phyloP scores from a whole-genome alignment of 306 rosid species.

The Comarum palustre region DNA sequence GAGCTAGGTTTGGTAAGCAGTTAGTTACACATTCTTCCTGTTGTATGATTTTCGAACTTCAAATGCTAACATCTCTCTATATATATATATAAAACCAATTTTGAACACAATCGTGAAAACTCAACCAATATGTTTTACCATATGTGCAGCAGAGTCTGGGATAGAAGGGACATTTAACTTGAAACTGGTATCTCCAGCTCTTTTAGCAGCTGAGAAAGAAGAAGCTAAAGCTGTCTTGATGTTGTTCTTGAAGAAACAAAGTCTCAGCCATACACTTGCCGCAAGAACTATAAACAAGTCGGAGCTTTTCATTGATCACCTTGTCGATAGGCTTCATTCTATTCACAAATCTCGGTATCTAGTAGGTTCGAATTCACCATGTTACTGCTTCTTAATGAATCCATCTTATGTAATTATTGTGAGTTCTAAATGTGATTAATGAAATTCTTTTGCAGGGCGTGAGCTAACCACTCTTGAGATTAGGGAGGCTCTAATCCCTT shows the following conservation, averaged over 20 bases:
- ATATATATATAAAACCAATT: background rate
- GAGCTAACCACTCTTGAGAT: slow-evolving; percentile 93
- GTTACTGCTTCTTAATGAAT: slow-evolving; percentile 19
- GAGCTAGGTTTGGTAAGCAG: slow-evolving; percentile 58
- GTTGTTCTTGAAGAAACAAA: slow-evolving; percentile 79
- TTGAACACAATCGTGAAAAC: slow-evolving; percentile 6
- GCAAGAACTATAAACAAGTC: slow-evolving; percentile 74
- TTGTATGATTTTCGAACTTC: slow-evolving; percentile 13
- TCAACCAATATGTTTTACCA: slow-evolving; percentile 19
- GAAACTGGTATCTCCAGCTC: slow-evolving; percentile 49
- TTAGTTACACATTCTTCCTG: slow-evolving; percentile 18
- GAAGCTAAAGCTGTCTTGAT: slow-evolving; percentile 86
- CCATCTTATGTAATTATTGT: slow-evolving; percentile 1
- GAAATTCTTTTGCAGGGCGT: slow-evolving; percentile 54
- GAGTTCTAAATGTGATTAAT: slow-evolving; percentile 23
- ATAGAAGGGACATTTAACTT: slow-evolving; percentile 46
- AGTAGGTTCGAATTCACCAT: slow-evolving; percentile 68
- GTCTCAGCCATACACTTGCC: slow-evolving; percentile 69
- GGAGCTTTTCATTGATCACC: slow-evolving; percentile 67
- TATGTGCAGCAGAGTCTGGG: slow-evolving; percentile 42
- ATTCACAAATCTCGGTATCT: slow-evolving; percentile 86
- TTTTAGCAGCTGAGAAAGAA: slow-evolving; percentile 86
- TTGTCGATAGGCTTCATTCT: slow-evolving; percentile 72
- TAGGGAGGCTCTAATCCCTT: slow-evolving; percentile 72
- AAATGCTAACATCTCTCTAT: slow-evolving; percentile 8